Percentiles rank a stretch among this genome's conserved stretches.
Conservation (phyloP, 148 eudicot genomes). For the Rhododendron simsii region DNA sequence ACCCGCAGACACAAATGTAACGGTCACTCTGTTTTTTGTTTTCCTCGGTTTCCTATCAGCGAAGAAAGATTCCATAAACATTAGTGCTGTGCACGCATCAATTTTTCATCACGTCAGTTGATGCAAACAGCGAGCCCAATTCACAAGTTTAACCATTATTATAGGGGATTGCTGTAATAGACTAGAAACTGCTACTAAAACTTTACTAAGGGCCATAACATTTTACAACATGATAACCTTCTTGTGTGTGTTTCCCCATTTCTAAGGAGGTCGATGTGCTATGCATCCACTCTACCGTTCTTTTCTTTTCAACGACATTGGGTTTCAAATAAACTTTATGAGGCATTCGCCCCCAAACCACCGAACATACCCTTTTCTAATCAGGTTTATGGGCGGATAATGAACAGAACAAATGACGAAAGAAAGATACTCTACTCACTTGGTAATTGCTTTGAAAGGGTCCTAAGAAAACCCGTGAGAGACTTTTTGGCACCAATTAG, state of each 20-base stretch:
- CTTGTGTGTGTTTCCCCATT: not conserved
- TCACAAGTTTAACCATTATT: not conserved
- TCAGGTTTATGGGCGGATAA: not conserved
- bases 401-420: not conserved
- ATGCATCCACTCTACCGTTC: not conserved
- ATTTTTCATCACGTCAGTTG: not conserved
- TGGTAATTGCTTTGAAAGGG: conserved; percentile 1
- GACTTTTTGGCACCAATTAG: not conserved
- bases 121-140: not conserved
- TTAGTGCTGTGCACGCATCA: not conserved
- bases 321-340: not conserved
- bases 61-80: not conserved
- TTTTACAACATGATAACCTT: not conserved
- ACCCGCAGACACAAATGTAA: not conserved
- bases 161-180: not conserved
- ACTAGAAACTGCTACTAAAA: not conserved
- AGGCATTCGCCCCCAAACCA: not conserved
- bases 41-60: not conserved
- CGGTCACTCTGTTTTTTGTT: not conserved
- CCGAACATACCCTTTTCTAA: not conserved
- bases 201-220: not conserved
- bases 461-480: not conserved
- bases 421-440: not conserved
- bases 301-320: not conserved
- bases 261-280: not conserved